Base-by-base conservation (phyloP, 1,284 basidiomycete genomes). In the Ceratobasidium sp. region DNA sequence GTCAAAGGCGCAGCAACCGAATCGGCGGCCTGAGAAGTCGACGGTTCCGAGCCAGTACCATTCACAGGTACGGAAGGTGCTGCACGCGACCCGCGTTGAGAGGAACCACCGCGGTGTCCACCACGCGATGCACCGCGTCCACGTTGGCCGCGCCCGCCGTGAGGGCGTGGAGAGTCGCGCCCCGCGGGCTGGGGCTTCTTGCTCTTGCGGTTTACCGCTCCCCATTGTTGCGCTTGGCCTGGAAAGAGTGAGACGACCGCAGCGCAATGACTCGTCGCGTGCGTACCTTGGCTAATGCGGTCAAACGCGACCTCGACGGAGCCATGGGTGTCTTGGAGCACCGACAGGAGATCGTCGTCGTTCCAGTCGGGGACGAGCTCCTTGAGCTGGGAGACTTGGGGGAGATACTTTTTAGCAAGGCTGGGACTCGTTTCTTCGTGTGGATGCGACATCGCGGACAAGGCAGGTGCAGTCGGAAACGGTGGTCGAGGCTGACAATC, bases 161-260 rank as follows among this genome's bases (percentile, higher is more conserved):
- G 30, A 16, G 74, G 30, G n/a, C 54, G 73, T 14, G 68, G 57
- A 41, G 69, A 57, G 27, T 73, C 71, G 50, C 71, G 77, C 18
- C 64, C 48, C 12, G 75, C 60, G 2, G 60, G 30, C n/a, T 73
- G 77, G 7, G 68, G 75, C 38, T 93, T 94, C 88, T 95, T 95
- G 83, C 94, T 92, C 90, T 96, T 96, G 84, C 90, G 91, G 81
- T 91, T 91, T 80, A 96, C 95, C 65, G 93, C 91, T 62, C 91
- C 94, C 94, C 95, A 97, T 85, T 94, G 94, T 84, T 92, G 90
- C 60, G 89, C 93, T 80, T 89, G 89, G 82, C 95, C 95, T 96
- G 41, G 35, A 20, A 27, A 27, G 20, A 83, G 65, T 46, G 67
- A 78, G 62, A 79, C 76, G 64, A 52, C 12, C 20, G 46, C 23